Percentiles rank a stretch among this genome's conserved stretches.
These are phyloP conservation scores for Zasmidium angulare DNA, from an alignment of 2,329 filamentous ascomycete species.

Conservation along the genomic window DNA sequence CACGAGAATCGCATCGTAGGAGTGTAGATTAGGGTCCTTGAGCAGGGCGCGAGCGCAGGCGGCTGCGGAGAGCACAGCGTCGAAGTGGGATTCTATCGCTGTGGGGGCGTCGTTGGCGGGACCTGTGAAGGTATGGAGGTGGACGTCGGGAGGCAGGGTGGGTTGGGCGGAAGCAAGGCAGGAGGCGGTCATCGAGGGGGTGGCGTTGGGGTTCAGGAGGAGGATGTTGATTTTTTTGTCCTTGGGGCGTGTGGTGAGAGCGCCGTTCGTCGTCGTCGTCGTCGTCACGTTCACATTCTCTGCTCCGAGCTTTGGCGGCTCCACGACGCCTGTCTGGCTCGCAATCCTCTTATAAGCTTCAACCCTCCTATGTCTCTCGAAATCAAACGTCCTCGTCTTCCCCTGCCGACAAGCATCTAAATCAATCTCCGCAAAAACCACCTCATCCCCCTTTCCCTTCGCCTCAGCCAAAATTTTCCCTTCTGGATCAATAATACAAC, in stretches of 20 bases:
- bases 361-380: conserved; percentile 42
- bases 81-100: conserved; percentile 52
- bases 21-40: conserved; percentile 29
- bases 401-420: conserved; percentile 46
- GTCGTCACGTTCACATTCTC: no score
- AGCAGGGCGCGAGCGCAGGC: neutral
- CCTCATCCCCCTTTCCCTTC: conserved; percentile 48
- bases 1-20: conserved; percentile 50
- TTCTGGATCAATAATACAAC: conserved; percentile 48
- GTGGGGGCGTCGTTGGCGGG: conserved; percentile 48
- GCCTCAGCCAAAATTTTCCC: conserved; percentile 50
- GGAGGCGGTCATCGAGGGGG: conserved; percentile 47
- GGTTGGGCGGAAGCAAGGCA: conserved; percentile 46
- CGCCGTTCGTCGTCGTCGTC: neutral
- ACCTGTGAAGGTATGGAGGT: conserved; percentile 52
- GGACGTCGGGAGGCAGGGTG: conserved; percentile 49
- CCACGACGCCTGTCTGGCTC: conserved; percentile 28
- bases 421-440: conserved; percentile 52
- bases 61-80: conserved; percentile 52
- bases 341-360: conserved; percentile 42
- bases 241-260: neutral
- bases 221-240: conserved; percentile 40
- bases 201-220: conserved; percentile 52
- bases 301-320: neutral
- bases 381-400: conserved; percentile 46